A percentile compares a stretch with the other conserved stretches of the same genome.
Evolutionary conservation across 2,329 filamentous ascomycete genomes (phyloP).

Genomic region (Neonectria hederae): DNA sequence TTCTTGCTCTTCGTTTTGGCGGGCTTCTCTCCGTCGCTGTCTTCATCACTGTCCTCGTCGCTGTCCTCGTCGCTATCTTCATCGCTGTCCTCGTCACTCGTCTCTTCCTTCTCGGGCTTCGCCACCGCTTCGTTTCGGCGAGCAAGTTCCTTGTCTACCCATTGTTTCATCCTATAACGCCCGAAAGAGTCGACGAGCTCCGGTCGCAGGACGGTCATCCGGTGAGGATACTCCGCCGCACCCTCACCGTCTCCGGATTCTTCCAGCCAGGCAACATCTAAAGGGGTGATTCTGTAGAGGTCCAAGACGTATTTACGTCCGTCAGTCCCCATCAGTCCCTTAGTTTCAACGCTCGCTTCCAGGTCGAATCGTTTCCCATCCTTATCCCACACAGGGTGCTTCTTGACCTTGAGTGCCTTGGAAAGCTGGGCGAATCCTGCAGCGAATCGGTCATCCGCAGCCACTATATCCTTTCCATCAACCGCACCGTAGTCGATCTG

Average conservation of each 20-base stretch:
- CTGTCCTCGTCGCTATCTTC: constrained; percentile 37
- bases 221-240: constrained; percentile 80
- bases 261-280: constrained; percentile 92
- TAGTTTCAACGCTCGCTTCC: constrained; percentile 96
- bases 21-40: constrained; percentile 42
- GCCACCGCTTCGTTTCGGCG: constrained; percentile 57
- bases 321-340: constrained; percentile 95
- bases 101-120: constrained; percentile 44
- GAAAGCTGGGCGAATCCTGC: constrained; percentile 90
- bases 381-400: constrained; percentile 98
- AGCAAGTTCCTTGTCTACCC: constrained; percentile 81
- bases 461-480: constrained; percentile 94
- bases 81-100: constrained; percentile 47
- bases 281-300: constrained; percentile 90
- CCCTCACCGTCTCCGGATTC: constrained; percentile 63
- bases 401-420: constrained; percentile 89
- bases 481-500: constrained; percentile 99
- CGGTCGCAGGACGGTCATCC: constrained; percentile 92
- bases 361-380: constrained; percentile 89
- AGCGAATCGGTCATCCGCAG: constrained; percentile 86
- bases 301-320: constrained; percentile 98
- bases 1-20: constrained; percentile 33
- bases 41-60: constrained; percentile 39
- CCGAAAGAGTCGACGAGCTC: constrained; percentile 90
- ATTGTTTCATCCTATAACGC: constrained; percentile 87